Conservation (phyloP, 2,329 filamentous ascomycete species). For the Colletotrichum plurivorum region DNA sequence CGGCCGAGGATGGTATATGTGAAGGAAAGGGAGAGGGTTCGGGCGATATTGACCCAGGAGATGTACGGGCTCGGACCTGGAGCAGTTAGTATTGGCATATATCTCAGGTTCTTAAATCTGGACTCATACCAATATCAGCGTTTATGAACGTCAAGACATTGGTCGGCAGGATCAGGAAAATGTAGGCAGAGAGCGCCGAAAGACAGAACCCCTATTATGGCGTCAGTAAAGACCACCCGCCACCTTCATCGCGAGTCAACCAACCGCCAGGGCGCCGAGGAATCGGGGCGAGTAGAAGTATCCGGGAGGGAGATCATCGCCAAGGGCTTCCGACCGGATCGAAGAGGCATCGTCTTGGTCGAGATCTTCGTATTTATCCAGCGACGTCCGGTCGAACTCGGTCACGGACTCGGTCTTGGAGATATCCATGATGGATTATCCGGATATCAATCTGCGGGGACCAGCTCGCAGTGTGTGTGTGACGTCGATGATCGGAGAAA, state of each 20-base stretch:
- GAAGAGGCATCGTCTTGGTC: conserved; percentile 49
- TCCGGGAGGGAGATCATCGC: conserved; percentile 52
- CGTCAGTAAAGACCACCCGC: not conserved
- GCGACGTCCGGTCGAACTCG: conserved; percentile 17
- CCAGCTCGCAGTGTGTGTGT: conserved; percentile 27
- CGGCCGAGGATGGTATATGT: conserved; percentile 50
- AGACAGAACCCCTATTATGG: conserved; percentile 52
- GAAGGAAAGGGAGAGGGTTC: conserved; percentile 51
- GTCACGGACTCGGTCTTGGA: conserved; percentile 42
- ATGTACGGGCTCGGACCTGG: conserved; percentile 39
- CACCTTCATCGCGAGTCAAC: conserved; percentile 24
- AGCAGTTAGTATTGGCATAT: not conserved
- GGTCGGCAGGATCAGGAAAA: conserved; percentile 55
- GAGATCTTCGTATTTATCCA: conserved; percentile 36
- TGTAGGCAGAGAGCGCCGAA: conserved; percentile 53
- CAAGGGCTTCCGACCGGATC: conserved; percentile 51
- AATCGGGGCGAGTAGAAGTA: conserved; percentile 54
- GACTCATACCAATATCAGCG: conserved; percentile 48
- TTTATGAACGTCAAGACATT: conserved; percentile 51
- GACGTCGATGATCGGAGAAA: not conserved
- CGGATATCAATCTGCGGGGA: conserved; percentile 16
- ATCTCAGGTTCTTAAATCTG: not conserved
- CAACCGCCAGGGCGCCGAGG: conserved; percentile 50
- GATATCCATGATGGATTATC: conserved; percentile 38
- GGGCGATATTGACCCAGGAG: conserved; percentile 48